These are phyloP conservation scores for Trichoderma guizhouense DNA, from an alignment of 2,329 filamentous ascomycete species.

Conservation along the genomic window DNA sequence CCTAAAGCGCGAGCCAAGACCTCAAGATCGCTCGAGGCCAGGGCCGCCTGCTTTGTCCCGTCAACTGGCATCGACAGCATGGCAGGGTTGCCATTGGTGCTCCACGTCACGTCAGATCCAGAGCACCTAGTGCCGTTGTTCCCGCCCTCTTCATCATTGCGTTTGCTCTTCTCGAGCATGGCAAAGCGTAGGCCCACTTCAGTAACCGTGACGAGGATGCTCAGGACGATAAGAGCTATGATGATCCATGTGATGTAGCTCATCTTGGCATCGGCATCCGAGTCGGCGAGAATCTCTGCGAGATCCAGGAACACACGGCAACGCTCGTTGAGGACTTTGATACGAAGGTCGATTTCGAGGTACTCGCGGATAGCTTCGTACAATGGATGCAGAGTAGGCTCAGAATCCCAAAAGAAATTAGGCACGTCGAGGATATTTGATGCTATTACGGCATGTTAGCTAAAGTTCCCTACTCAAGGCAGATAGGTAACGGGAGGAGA, in stretches of 20 bases:
- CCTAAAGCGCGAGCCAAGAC: conserved; percentile 35
- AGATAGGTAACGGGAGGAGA: neutral
- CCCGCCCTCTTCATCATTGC: conserved; percentile 20
- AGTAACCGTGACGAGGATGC: conserved; percentile 84
- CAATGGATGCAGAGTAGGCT: conserved; percentile 89
- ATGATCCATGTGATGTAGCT: conserved; percentile 97
- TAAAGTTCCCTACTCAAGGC: neutral
- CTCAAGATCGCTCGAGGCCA: conserved; percentile 33
- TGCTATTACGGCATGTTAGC: conserved; percentile 40
- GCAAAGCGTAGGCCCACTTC: conserved; percentile 86
- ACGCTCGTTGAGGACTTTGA: conserved; percentile 94
- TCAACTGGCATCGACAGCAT: conserved; percentile 8
- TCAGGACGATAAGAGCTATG: conserved; percentile 87
- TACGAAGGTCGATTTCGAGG: conserved; percentile 92
- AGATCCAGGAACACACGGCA: conserved; percentile 96
- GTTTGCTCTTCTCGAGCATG: conserved; percentile 51
- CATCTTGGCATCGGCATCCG: conserved; percentile 92
- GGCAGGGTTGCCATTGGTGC: conserved; percentile 18
- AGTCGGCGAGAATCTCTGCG: conserved; percentile 90
- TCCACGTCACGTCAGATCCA: conserved; percentile 20
- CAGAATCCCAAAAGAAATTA: conserved; percentile 98
- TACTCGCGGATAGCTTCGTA: conserved; percentile 96
- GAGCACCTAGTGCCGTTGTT: conserved; percentile 17
- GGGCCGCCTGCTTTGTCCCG: neutral
- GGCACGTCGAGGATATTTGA: conserved; percentile 95